phyloP scores from a whole-genome alignment of 1,139 yeast species.

The Geotrichum australiense region DNA sequence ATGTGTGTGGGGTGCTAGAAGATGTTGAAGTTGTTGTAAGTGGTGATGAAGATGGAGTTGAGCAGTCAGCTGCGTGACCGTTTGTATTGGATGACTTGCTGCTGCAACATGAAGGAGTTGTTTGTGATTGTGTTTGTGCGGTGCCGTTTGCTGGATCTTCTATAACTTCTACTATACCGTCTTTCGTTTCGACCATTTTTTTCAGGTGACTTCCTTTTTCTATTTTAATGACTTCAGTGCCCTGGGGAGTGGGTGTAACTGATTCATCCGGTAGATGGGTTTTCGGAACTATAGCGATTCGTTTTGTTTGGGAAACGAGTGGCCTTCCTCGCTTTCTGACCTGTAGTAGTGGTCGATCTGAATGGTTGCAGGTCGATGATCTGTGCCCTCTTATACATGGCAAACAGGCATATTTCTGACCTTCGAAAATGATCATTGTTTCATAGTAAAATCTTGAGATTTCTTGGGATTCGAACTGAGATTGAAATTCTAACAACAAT shows the following conservation, averaged over 20 bases:
- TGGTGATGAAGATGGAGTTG: background rate
- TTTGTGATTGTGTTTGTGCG: background rate
- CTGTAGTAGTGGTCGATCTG: conserved; percentile 68
- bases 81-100: no score
- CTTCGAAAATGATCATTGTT: conserved; percentile 84
- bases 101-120: background rate
- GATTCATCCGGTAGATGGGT: no score
- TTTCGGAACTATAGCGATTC: conserved; percentile 29
- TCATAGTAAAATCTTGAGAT: no score
- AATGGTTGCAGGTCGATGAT: conserved; percentile 79
- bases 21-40: conserved; percentile 1
- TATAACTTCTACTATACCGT: conserved; percentile 24
- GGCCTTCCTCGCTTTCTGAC: conserved; percentile 91
- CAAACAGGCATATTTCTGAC: conserved; percentile 77
- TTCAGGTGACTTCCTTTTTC: conserved; percentile 23
- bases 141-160: conserved; percentile 15
- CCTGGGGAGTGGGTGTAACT: background rate
- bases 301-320: conserved; percentile 21
- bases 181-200: conserved; percentile 25
- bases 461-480: no score
- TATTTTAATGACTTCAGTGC: conserved; percentile 19
- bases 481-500: no score
- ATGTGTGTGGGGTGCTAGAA: conserved; percentile 7
- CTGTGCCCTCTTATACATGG: conserved; percentile 87
- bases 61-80: no score